phyloP scores from a whole-genome alignment of 805 yeast genomes.

The Pichia exigua region DNA sequence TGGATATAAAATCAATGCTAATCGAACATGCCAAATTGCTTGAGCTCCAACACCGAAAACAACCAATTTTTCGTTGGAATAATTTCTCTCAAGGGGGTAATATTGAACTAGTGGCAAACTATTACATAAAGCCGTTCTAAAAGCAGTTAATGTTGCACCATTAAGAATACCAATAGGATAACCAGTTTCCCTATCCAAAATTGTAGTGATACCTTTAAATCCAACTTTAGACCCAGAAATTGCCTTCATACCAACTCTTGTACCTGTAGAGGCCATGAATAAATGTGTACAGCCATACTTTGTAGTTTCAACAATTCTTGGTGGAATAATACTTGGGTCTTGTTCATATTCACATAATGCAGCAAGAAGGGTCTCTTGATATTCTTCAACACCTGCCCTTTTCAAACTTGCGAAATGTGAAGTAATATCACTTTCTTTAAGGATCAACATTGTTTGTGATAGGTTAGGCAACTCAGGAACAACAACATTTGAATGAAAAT shows the following conservation, averaged over 20 bases:
- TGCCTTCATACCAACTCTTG: conserved; percentile 51
- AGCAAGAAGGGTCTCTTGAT: conserved; percentile 30
- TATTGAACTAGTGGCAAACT: conserved; percentile 37
- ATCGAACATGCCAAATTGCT: conserved; percentile 54
- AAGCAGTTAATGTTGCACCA: conserved; percentile 54
- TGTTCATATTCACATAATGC: conserved; percentile 36
- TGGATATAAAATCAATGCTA: conserved; percentile 35
- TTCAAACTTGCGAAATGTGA: conserved; percentile 25
- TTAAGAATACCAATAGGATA: conserved; percentile 44
- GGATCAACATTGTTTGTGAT: conserved; percentile 25
- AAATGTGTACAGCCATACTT: conserved; percentile 36
- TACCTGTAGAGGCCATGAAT: conserved; percentile 60
- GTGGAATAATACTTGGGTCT: conserved; percentile 44
- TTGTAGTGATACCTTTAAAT: conserved; percentile 48
- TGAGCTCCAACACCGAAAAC: conserved; percentile 60
- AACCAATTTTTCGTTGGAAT: conserved; percentile 18
- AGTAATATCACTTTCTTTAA: conserved; percentile 27
- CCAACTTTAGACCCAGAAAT: conserved; percentile 52
- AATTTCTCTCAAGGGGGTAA: conserved; percentile 19
- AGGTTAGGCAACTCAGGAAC: no score
- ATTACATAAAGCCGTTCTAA: conserved; percentile 57
- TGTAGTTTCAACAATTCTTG: conserved; percentile 39
- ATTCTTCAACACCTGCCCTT: conserved; percentile 22
- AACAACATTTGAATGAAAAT: neutral
- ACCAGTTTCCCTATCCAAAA: conserved; percentile 46